A percentile compares a stretch with the other conserved stretches of the same genome.
Conservation (phyloP, 2,329 filamentous ascomycete genomes). For the Teratosphaeria destructans region DNA sequence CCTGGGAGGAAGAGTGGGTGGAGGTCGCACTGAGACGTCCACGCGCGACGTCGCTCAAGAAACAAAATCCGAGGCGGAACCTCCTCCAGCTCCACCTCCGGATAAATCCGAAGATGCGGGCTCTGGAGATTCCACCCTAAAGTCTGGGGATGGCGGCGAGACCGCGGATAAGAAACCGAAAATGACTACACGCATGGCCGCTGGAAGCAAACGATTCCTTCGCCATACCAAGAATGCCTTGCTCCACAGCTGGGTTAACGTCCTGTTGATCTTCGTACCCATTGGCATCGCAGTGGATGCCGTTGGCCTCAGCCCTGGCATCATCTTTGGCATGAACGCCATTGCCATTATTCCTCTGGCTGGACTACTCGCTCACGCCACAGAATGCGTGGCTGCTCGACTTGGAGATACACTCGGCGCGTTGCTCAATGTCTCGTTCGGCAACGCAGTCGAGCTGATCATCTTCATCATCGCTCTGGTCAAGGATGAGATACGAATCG, state of each 20-base stretch:
- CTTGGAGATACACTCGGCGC: constrained; percentile 41
- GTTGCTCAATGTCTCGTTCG: constrained; percentile 42
- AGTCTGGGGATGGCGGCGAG: constrained; percentile 14
- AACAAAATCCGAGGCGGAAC: constrained; percentile 10
- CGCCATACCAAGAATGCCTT: constrained; percentile 49
- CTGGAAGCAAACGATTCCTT: constrained; percentile 43
- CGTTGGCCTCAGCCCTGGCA: constrained; percentile 29
- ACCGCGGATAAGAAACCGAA: constrained; percentile 29
- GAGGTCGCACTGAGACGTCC: constrained; percentile 17
- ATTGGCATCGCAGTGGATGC: constrained; percentile 58
- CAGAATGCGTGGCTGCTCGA: constrained; percentile 38
- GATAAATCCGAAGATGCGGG: constrained; percentile 40
- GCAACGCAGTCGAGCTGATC: constrained; percentile 44
- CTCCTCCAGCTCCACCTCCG: constrained; percentile 30
- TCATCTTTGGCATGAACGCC: constrained; percentile 43
- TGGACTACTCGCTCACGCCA: constrained; percentile 39
- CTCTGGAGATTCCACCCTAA: constrained; percentile 45
- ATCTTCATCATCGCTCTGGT: constrained; percentile 62
- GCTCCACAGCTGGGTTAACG: constrained; percentile 66
- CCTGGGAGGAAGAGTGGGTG: constrained; percentile 22
- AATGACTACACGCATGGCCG: constrained; percentile 40
- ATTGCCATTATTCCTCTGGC: constrained; percentile 42
- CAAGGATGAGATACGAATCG: constrained; percentile 79
- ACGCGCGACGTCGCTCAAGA: constrained; percentile 13
- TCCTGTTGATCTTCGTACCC: constrained; percentile 68